Percentiles rank a stretch among this genome's conserved stretches.
These are phyloP conservation scores for Cyamopsis tetragonoloba DNA, from an alignment of 306 rosid genomes.

Conservation along the genomic window DNA sequence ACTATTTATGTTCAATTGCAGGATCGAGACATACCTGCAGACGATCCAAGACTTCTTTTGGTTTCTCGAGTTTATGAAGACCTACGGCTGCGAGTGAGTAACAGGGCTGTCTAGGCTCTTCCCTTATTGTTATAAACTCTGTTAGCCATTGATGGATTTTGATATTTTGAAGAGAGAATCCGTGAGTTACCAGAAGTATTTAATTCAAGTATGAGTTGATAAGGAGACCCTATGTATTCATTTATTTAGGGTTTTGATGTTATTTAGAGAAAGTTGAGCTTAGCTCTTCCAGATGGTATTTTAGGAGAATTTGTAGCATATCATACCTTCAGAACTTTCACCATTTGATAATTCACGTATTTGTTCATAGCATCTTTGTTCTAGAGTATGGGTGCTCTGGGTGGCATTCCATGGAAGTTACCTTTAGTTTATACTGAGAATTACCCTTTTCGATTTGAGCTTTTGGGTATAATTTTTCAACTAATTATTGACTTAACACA, in stretches of 20 bases:
- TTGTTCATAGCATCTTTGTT: background rate
- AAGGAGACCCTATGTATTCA: background rate
- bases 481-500: background rate
- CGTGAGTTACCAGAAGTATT: constrained; percentile 6
- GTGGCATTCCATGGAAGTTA: background rate
- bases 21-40: constrained; percentile 76
- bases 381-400: background rate
- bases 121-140: constrained; percentile 15
- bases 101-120: background rate
- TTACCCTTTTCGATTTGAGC: too few relatives aligned
- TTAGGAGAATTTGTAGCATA: background rate
- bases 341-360: background rate
- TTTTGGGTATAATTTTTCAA: background rate
- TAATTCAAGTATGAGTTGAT: constrained; percentile 16
- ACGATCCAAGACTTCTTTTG: constrained; percentile 68
- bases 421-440: background rate
- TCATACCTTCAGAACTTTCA: background rate
- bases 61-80: constrained; percentile 45
- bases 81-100: constrained; percentile 36
- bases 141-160: constrained; percentile 12
- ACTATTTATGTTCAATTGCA: constrained; percentile 27
- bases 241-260: constrained; percentile 10
- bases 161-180: background rate
- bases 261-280: constrained; percentile 1
- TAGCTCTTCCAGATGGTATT: background rate